phyloP scores from a whole-genome alignment of 148 eudicot species.

The Pharnaceum exiguum region DNA sequence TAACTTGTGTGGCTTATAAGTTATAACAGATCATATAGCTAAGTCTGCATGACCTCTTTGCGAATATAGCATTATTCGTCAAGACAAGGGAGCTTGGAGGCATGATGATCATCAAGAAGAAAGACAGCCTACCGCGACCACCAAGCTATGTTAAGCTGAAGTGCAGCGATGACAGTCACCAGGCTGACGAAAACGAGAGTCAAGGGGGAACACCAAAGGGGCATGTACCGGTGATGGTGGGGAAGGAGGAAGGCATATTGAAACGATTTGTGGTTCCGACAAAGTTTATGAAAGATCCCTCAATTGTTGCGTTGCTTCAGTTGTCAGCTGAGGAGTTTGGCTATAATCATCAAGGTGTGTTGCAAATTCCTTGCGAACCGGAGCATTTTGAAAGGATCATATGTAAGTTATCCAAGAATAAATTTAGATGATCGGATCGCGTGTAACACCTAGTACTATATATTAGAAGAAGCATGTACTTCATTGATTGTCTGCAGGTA shows the following conservation, averaged over 20 bases:
- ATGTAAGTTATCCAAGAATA: constrained; percentile 13
- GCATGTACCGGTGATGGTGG: constrained; percentile 35
- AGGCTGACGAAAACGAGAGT: background rate
- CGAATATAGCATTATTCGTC: background rate
- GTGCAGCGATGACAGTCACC: background rate
- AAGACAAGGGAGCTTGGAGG: constrained; percentile 21
- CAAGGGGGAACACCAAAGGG: constrained; percentile 27
- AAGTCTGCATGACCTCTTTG: constrained; percentile 1
- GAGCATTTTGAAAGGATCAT: constrained; percentile 16
- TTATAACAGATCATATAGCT: background rate
- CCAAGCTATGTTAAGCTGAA: constrained; percentile 18
- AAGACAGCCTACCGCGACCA: constrained; percentile 11
- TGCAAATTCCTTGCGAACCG: constrained; percentile 28
- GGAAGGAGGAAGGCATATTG: constrained; percentile 9
- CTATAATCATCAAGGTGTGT: constrained; percentile 30
- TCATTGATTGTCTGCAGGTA: too few relatives aligned
- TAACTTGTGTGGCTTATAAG: constrained; percentile 10
- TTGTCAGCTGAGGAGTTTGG: constrained; percentile 37
- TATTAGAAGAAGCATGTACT: too few relatives aligned
- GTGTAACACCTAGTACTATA: too few relatives aligned
- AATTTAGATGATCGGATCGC: constrained; percentile 23
- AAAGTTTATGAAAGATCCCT: constrained; percentile 32
- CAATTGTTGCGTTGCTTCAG: constrained; percentile 26
- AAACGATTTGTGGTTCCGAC: constrained; percentile 31
- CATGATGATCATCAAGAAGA: constrained; percentile 2